phyloP scores from a whole-genome alignment of 371 early-diverging fungal genomes.

The Mortierella sp. region DNA sequence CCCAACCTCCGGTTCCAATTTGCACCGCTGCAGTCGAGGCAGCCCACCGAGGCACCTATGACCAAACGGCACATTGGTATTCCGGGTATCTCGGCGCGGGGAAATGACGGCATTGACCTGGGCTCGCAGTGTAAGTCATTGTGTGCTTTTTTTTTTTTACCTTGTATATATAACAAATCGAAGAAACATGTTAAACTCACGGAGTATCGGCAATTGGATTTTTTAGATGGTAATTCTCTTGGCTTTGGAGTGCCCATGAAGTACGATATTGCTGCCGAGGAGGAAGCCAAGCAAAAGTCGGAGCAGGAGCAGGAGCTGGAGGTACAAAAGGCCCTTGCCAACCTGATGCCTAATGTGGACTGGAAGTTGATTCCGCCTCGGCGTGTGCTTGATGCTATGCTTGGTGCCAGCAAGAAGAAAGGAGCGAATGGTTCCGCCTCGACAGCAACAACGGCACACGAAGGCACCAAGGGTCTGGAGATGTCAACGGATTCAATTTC shows the following conservation, averaged over 20 bases:
- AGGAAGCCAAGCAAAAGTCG: slow-evolving; percentile 6
- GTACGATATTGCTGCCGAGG: slow-evolving; percentile 28
- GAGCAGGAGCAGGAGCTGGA: slow-evolving; percentile 22
- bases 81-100: slow-evolving; percentile 40
- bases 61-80: slow-evolving; percentile 49
- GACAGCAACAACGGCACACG: background rate
- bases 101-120: slow-evolving; percentile 51
- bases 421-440: background rate
- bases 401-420: background rate
- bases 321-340: slow-evolving; percentile 43
- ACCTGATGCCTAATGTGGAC: slow-evolving; percentile 44
- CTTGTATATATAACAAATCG: no score
- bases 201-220: background rate
- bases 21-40: slow-evolving; percentile 49
- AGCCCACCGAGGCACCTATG: slow-evolving; percentile 43
- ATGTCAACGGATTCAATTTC: background rate
- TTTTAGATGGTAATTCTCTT: slow-evolving; percentile 47
- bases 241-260: slow-evolving; percentile 54
- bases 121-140: slow-evolving; percentile 44
- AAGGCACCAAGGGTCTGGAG: background rate
- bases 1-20: slow-evolving; percentile 51
- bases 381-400: slow-evolving; percentile 15
- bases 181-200: no score
- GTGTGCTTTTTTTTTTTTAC: background rate
- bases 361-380: slow-evolving; percentile 53